Base-by-base conservation (phyloP, 495 filamentous ascomycete genomes). In the Trichoderma virens region DNA sequence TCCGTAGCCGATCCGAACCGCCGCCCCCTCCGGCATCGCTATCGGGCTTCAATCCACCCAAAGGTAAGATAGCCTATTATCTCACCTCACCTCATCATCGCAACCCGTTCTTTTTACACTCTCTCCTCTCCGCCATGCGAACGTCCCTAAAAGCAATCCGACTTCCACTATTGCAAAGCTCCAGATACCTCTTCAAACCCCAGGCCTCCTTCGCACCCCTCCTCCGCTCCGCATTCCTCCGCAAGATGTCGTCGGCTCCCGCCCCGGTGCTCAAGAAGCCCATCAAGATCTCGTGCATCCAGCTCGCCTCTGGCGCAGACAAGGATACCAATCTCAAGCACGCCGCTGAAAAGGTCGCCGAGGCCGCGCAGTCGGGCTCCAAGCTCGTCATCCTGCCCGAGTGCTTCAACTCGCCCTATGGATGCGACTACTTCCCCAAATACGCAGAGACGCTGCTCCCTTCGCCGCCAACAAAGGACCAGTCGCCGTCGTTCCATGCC, bases 401-500 rank as follows among this genome's bases (percentile, higher is more conserved):
- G 79, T 97, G 93, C 82, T 97, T 97, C 86, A 97, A 97, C 82
- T 92, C 88, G 14, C 93, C 93, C n/a, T 97, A 97, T 78, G 93
- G 93, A 67, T 90, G 86, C 65, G 83, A 91, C 69, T 90, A 86
- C 81, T 98, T 98, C 79, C 90, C 92, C 31, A 83, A 87, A 64
- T 97, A 97, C 72, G 92, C 94, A 67, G 94, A 98, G 74, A 86
- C 84, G 0, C 86, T 98, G 3, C 86, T 91, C 9, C 90, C 90
- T 1, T 89, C 87, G 0, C 90, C 91, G 5, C 91, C 91, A 0
- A 80, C 89, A 5, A 72, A 81, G 61, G 80, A 84, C 6, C 82
- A 91, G 65, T 86, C 86, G 0, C 92, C 93, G 1, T 88, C 87
- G 35, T 98, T 87, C 83, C 91, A 93, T 73, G 90, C 92, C 0